Base-by-base conservation (phyloP, 345 rosid genomes). In the Citrus mangshanensis region DNA sequence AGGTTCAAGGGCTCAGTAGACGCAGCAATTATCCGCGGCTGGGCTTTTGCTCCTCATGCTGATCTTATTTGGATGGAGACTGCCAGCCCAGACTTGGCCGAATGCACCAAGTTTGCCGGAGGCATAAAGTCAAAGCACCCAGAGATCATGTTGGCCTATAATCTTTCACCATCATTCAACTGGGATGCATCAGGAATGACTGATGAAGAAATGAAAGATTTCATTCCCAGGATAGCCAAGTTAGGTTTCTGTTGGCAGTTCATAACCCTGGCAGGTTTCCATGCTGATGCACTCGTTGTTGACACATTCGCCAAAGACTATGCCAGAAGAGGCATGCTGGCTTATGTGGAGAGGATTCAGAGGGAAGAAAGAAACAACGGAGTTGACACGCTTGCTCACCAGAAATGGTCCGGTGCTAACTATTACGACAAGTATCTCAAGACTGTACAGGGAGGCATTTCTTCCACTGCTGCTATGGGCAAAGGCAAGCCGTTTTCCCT, bases 361-460 rank as follows among this genome's bases (percentile, higher is more conserved):
- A 93, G 99, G 75, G 98, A 97, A 86, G 98, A 94, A 75, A 91
- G 98, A 90, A 94, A 73, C 81, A 85, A 94, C 76, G 99, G 95
- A 9, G 95, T 97, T 24, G 99, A 93, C 84, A 97, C 99, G 14
- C 89, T 94, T 24, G 94, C 94, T 30, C 99, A 97, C 84, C 99
- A 97, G 86, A 94, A 97, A 83, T 94, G 99, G 98, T 97, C 98
- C 0, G 98, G 98, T 67, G 98, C 99, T 7, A 93, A 94, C 84
- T 97, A 81, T 70, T 97, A 94, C 76, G 98, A 93, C 71, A 81
- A 91, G 83, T 97, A 97, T 66, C 97, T 94, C 70, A 97, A 88
- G 89, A 89, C 93, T 4, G 88, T 97, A 61, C 98, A 94, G 84
- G 98, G 99, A 75, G 99, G 99, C 68, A 93, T 94, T 46, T 90